phyloP scores from a whole-genome alignment of 345 rosid genomes.

The Citropsis articulata region DNA sequence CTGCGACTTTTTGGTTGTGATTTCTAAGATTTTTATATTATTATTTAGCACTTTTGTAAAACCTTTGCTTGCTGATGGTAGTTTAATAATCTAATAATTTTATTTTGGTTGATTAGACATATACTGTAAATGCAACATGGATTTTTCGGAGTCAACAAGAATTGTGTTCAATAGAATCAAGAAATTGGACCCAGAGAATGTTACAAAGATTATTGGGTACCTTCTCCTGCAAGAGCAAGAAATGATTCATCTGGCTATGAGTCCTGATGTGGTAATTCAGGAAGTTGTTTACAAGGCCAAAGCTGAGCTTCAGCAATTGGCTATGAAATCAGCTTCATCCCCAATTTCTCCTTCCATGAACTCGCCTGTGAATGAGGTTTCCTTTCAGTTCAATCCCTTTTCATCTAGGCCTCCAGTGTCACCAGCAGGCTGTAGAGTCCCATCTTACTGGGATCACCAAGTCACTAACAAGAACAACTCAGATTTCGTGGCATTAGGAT shows the following conservation, averaged over 20 bases:
- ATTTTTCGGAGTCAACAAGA: constrained; percentile 40
- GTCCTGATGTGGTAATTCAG: constrained; percentile 44
- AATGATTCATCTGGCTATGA: constrained; percentile 37
- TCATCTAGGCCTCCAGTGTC: constrained; percentile 21
- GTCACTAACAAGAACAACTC: constrained; percentile 20
- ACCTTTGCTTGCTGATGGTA: not conserved
- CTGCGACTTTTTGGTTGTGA: constrained; percentile 6
- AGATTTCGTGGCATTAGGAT: constrained; percentile 20
- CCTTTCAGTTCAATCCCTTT: constrained; percentile 25
- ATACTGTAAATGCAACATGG: constrained; percentile 32
- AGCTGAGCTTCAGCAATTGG: constrained; percentile 37
- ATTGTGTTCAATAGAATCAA: constrained; percentile 43
- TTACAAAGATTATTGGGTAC: constrained; percentile 49
- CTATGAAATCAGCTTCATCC: constrained; percentile 26
- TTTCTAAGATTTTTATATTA: not conserved
- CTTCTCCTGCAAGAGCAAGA: constrained; percentile 47
- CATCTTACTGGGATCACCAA: constrained; percentile 33
- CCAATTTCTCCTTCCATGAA: constrained; percentile 35
- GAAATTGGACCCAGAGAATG: constrained; percentile 52
- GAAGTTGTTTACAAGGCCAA: constrained; percentile 42
- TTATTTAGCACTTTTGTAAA: not conserved
- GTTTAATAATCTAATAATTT: not conserved
- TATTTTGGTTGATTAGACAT: constrained; percentile 19
- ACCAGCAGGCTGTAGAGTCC: constrained; percentile 15
- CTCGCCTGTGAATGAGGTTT: constrained; percentile 17